Base-by-base conservation (phyloP, 192 early-diverging fungal species). In the Coemansia sp. region DNA sequence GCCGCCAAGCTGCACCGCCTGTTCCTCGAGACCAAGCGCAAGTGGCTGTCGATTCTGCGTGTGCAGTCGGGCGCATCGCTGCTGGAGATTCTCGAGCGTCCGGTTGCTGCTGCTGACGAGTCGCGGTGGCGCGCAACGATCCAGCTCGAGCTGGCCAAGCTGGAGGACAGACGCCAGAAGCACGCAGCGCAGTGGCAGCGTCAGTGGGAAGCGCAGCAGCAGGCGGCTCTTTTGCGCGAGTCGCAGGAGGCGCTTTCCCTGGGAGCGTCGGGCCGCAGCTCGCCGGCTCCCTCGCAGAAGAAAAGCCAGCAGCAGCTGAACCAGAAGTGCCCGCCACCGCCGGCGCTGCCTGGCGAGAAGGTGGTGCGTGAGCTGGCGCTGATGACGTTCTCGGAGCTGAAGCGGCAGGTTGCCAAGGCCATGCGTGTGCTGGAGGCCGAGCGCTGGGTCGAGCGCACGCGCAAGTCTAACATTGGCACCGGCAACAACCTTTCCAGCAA, bases 1-100 rank as follows among this genome's bases (percentile, higher is more conserved):
- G 82, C 82, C 8, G 82, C 82, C 54, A 76, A 80, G 66, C 70
- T 89, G 52, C 87, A 90, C 57, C 86, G 90, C 6, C 76, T 96
- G 41, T 88, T 94, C 61, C 84, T 89, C 8, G 95, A 97, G 76
- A 95, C 95, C 42, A 99, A 98, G 80, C 88, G 95, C 41, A 86
- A 92, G 63, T 86, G 95, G 37, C 79, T 95, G 49, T 84, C 87
- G n/a, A 88, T 96, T 39, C 85, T 98, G 59, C 89, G 89, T 40
- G 86, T 96, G n/a, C 93, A 96, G 79, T 82, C 86, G 13, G 97
- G 95, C 7, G 73, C 82, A 48, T 91, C 90, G 63, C 77, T 99
- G 26, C 85, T 93, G 37, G 93, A 94, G 70, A 94, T 98, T 55
- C 83, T 99, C 15, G 88, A 91, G 67, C 82, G 88, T 6, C 81